A percentile compares a stretch with the other conserved stretches of the same genome.
Evolutionary conservation across 202 grass and related monocot species (phyloP).

Genomic region (Bolboschoenoplectus hybrid): DNA sequence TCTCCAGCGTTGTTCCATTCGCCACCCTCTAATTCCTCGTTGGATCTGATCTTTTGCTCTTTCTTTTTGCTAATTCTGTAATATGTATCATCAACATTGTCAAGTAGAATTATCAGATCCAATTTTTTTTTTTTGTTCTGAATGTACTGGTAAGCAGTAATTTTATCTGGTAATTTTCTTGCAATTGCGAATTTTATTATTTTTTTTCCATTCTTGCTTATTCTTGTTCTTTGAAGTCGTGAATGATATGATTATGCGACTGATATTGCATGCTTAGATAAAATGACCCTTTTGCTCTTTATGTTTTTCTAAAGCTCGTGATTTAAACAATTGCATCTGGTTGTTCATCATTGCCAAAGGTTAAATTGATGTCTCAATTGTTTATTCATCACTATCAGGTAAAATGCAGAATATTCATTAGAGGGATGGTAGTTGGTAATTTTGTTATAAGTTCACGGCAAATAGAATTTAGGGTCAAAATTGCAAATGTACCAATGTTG

Average conservation of each 20-base stretch:
- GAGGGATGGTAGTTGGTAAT: background rate
- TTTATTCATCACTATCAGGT: background rate
- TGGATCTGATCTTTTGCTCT: background rate
- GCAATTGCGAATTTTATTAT: background rate
- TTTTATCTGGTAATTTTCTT: constrained; percentile 25
- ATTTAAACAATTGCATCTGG: background rate
- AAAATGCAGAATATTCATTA: background rate
- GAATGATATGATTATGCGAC: background rate
- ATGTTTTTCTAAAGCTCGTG: background rate
- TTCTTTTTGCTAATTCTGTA: background rate
- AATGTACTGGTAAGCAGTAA: background rate
- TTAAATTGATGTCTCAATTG: background rate
- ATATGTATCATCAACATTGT: constrained; percentile 1
- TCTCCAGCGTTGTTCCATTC: background rate
- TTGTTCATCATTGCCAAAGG: background rate
- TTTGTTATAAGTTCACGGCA: background rate
- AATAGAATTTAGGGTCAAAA: background rate
- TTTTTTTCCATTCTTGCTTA: background rate
- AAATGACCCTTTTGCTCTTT: background rate
- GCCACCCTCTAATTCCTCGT: background rate
- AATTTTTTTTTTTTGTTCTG: background rate
- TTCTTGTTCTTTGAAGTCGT: background rate
- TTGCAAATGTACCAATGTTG: background rate
- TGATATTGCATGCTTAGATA: background rate
- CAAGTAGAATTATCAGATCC: background rate